Conservation (phyloP, 768 basidiomycete genomes). For the Macrolepiota dolichaula region DNA sequence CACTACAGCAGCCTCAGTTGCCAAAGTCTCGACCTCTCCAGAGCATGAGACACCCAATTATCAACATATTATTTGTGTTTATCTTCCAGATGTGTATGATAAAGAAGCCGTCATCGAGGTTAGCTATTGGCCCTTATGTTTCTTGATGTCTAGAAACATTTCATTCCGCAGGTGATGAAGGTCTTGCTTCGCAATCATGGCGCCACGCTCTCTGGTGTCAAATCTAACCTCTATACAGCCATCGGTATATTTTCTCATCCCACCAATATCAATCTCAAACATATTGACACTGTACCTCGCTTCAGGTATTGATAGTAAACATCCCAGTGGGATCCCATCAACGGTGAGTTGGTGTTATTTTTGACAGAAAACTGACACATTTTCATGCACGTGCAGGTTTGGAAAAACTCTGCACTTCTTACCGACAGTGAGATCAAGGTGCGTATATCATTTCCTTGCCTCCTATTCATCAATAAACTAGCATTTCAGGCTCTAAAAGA, state of each 20-base stretch:
- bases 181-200: slow-evolving; percentile 65
- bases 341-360: slow-evolving; percentile 43
- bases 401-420: slow-evolving; percentile 62
- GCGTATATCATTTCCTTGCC: background rate
- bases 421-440: slow-evolving; percentile 64
- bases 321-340: slow-evolving; percentile 66
- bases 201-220: slow-evolving; percentile 62
- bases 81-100: slow-evolving; percentile 70
- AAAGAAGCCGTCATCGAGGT: slow-evolving; percentile 56
- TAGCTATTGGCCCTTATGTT: slow-evolving; percentile 4
- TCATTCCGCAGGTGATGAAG: slow-evolving; percentile 57
- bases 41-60: slow-evolving; percentile 41
- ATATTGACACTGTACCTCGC: background rate
- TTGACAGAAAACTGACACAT: background rate
- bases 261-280: background rate
- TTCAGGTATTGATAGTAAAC: slow-evolving; percentile 72
- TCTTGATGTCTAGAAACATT: background rate
- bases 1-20: slow-evolving; percentile 47
- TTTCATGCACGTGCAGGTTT: slow-evolving; percentile 39
- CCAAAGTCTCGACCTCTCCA: slow-evolving; percentile 68
- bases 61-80: slow-evolving; percentile 69
- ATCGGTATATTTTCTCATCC: slow-evolving; percentile 38
- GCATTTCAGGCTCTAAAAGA: slow-evolving; percentile 55
- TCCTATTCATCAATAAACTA: background rate
- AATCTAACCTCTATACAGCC: slow-evolving; percentile 64